These are phyloP conservation scores for Cyphellophora attinorum DNA, from an alignment of 2,329 filamentous ascomycete genomes.

Conservation along the genomic window DNA sequence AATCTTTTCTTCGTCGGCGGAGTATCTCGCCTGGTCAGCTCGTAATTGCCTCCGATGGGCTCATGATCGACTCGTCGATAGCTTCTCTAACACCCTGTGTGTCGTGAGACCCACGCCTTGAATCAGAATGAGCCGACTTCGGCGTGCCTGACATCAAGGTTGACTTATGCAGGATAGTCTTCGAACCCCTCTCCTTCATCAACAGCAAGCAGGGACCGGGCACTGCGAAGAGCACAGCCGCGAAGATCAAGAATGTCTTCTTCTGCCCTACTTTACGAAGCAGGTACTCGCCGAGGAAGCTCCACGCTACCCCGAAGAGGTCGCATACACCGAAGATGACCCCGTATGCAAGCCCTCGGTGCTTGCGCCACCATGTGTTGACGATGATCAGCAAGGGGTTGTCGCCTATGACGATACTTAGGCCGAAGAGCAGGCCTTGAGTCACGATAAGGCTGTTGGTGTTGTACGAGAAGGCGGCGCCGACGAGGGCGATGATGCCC, in stretches of 20 bases:
- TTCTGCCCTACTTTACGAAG: slow-evolving; percentile 3
- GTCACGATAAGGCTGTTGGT: slow-evolving; percentile 35
- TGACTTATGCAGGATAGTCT: background rate
- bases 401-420: slow-evolving; percentile 42
- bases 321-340: slow-evolving; percentile 27
- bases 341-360: slow-evolving; percentile 43
- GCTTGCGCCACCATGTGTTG: slow-evolving; percentile 45
- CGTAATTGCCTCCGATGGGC: background rate
- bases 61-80: too few relatives aligned
- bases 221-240: slow-evolving; percentile 5
- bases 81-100: too few relatives aligned
- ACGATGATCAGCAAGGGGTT: slow-evolving; percentile 39
- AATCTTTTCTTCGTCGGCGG: slow-evolving; percentile 2
- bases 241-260: slow-evolving; percentile 6
- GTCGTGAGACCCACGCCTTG: too few relatives aligned
- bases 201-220: slow-evolving; percentile 6
- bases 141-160: background rate
- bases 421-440: slow-evolving; percentile 33
- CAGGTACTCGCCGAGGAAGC: slow-evolving; percentile 4
- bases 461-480: slow-evolving; percentile 33
- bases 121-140: too few relatives aligned
- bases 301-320: slow-evolving; percentile 8
- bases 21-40: background rate
- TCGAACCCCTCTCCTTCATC: slow-evolving; percentile 3
- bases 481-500: slow-evolving; percentile 20